Percentiles rank a stretch among this genome's conserved stretches.
Evolutionary conservation across 805 yeast species (phyloP).

Genomic region (Zygotorulaspora sp.): DNA sequence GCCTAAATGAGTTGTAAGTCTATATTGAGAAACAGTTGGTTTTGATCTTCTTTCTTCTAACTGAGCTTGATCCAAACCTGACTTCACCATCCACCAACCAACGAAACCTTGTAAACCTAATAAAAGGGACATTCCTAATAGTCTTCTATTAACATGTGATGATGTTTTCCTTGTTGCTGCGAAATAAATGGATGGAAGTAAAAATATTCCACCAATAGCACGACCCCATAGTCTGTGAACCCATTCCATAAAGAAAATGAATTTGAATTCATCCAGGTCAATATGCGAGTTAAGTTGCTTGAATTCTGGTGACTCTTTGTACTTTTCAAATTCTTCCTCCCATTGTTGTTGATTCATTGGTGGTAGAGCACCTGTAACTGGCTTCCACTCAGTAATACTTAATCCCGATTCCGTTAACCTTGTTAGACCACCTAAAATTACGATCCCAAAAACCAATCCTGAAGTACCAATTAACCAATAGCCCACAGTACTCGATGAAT

Average conservation of each 20-base stretch:
- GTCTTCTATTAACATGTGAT: slow-evolving; percentile 57
- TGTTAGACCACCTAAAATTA: slow-evolving; percentile 93
- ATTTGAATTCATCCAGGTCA: slow-evolving; percentile 86
- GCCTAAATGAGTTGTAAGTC: slow-evolving; percentile 89
- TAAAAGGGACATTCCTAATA: slow-evolving; percentile 67
- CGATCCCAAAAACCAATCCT: slow-evolving; percentile 87
- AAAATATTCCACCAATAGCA: slow-evolving; percentile 76
- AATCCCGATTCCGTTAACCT: slow-evolving; percentile 93
- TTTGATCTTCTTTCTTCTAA: slow-evolving; percentile 76
- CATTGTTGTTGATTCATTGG: slow-evolving; percentile 79
- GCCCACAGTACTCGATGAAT: slow-evolving; percentile 61
- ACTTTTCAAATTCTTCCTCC: slow-evolving; percentile 78
- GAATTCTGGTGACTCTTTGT: slow-evolving; percentile 85
- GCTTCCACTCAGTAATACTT: slow-evolving; percentile 97
- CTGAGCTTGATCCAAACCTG: slow-evolving; percentile 82
- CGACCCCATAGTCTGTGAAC: slow-evolving; percentile 90
- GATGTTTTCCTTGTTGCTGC: slow-evolving; percentile 63
- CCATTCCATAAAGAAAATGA: slow-evolving; percentile 97
- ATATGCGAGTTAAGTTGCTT: slow-evolving; percentile 77
- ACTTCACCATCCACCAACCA: slow-evolving; percentile 99
- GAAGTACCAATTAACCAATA: slow-evolving; percentile 88
- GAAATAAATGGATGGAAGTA: slow-evolving; percentile 82
- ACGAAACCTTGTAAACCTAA: slow-evolving; percentile 92
- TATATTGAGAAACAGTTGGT: slow-evolving; percentile 96
- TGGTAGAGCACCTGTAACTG: slow-evolving; percentile 92